Base-by-base conservation (phyloP, 2,329 filamentous ascomycete genomes). In the Ascosphaera apis region DNA sequence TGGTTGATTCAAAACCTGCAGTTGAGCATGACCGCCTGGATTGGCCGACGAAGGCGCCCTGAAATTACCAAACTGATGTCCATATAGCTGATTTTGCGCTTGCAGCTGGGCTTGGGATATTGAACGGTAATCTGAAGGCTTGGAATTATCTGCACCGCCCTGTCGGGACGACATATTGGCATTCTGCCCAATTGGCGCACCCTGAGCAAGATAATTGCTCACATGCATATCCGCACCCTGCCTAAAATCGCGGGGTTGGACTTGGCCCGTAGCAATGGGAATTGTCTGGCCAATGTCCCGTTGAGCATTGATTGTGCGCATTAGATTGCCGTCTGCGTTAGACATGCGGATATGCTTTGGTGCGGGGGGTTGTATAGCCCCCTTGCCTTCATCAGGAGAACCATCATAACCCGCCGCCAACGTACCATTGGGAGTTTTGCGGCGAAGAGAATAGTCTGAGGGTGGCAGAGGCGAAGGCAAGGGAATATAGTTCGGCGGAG, bases 401-500 rank as follows among this genome's bases (percentile, higher is more conserved):
- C 79, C 82, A 63, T 95, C 84, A 49, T 92, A 93, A 8, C 82
- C 83, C 37, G 80, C 82, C 43, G 86, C 76, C 41, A 95, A 67
- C 27, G 83, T 92, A n/a, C 86, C 88, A 48, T 76, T 86, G 3
- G 86, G 88, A 6, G 86, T 95, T 55, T 95, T 95, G 44, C 86
- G 72, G 44, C 86, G 72, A 38, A 93, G 63, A 46, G 81, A 78
- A 53, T 91, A 74, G 53, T 92, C 82, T 8, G 44, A 47, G 13
- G 45, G 11, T 6, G 21, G 21, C 21, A 11, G 21, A 25, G 5
- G 21, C 5, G 21, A 25, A 11, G 21, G 11, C 6, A 25, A 6
- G 5, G 21, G 5, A 6, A 25, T 6, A 25, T 25, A 6, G 21
- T 6, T 25, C 21, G 21, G 21, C 11, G 21, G 21, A 25, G 11